Percentiles rank a stretch among this genome's conserved stretches.
Conservation (phyloP, 1,284 basidiomycete genomes). For the Leccinum solheimii region DNA sequence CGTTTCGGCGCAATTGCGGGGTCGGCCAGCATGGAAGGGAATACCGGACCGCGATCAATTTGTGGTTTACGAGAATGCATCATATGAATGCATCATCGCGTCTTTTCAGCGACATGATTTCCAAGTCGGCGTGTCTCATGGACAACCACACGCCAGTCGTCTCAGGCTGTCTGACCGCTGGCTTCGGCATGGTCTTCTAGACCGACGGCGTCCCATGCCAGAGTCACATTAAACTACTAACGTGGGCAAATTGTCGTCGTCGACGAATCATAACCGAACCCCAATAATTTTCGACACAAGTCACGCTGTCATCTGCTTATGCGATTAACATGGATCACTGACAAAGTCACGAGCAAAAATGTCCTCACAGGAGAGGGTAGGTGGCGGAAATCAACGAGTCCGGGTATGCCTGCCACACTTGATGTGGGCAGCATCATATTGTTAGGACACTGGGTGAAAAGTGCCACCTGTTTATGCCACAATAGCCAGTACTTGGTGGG, state of each 20-base stretch:
- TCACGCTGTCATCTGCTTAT: background rate
- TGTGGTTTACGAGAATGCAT: background rate
- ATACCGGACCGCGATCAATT: background rate
- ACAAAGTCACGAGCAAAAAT: conserved; percentile 1
- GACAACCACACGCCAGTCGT: background rate
- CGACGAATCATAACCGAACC: background rate
- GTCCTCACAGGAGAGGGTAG: background rate
- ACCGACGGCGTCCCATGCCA: background rate
- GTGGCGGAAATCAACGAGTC: background rate
- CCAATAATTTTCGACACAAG: background rate
- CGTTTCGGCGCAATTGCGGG: background rate
- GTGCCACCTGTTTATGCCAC: background rate
- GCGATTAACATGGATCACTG: background rate
- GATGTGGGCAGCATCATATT: background rate
- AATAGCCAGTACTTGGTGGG: background rate
- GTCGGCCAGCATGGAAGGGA: background rate
- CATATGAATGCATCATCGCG: background rate
- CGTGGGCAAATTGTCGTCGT: background rate
- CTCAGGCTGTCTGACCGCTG: background rate
- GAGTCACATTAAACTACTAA: background rate
- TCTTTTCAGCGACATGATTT: background rate
- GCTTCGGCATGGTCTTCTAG: background rate
- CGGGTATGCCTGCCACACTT: background rate
- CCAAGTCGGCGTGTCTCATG: background rate
- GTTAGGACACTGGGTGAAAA: background rate